A percentile compares a stretch with the other conserved stretches of the same genome.
phyloP scores from a whole-genome alignment of 2,329 filamentous ascomycete species.

The Cercospora nicotianae region DNA sequence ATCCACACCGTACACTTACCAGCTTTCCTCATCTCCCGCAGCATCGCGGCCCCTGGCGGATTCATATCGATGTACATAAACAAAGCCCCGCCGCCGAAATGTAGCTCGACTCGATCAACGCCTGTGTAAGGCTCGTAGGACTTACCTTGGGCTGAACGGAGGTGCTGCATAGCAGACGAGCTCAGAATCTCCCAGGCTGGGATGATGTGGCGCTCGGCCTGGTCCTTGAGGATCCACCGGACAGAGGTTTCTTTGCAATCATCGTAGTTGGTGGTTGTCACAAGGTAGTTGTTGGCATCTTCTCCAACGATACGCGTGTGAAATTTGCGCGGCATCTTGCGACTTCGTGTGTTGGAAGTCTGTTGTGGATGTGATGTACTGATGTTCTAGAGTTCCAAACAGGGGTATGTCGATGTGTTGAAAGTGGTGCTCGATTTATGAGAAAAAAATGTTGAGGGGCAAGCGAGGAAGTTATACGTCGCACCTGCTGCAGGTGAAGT shows the following conservation, averaged over 20 bases:
- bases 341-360: background rate
- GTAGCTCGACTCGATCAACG: slow-evolving; percentile 4
- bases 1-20: background rate
- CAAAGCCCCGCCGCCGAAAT: background rate
- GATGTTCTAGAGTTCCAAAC: background rate
- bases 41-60: background rate
- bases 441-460: background rate
- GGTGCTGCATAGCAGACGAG: background rate
- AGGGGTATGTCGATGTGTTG: background rate
- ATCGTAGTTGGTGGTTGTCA: background rate
- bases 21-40: background rate
- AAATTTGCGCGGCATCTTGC: background rate
- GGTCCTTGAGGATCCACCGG: background rate
- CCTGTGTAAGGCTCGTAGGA: background rate
- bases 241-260: background rate
- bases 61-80: slow-evolving; percentile 5
- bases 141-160: background rate
- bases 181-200: background rate
- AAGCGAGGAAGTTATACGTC: background rate
- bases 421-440: background rate
- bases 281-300: background rate
- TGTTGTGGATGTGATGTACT: background rate
- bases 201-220: background rate
- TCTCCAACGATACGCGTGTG: background rate
- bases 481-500: background rate